A percentile compares a stretch with the other conserved stretches of the same genome.
Conservation (phyloP, 2,329 filamentous ascomycete species). For the Alternaria viburni region DNA sequence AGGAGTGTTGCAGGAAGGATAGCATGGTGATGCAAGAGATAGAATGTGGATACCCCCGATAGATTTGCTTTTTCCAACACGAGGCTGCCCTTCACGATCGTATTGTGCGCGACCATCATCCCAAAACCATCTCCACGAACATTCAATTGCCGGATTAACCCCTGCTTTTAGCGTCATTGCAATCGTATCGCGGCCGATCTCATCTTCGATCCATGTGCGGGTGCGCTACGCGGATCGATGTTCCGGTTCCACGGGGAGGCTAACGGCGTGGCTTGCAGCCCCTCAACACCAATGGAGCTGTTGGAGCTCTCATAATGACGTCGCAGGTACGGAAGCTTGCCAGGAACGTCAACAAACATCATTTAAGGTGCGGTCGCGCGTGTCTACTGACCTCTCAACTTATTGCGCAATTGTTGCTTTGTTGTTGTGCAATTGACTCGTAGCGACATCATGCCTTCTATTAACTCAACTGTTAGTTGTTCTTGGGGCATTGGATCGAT, state of each 20-base stretch:
- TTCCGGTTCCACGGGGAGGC: neutral
- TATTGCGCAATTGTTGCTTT: neutral
- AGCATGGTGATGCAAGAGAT: neutral
- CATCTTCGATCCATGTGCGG: conserved; percentile 4
- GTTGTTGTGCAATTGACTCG: neutral
- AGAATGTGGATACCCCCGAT: neutral
- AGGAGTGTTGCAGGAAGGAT: conserved; percentile 22
- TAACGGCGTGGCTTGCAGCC: conserved; percentile 5
- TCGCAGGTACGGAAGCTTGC: conserved; percentile 1
- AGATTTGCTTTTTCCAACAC: neutral
- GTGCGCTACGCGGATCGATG: conserved; percentile 1
- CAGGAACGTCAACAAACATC: neutral
- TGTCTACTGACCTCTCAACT: neutral
- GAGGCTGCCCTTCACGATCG: neutral
- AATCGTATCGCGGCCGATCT: neutral
- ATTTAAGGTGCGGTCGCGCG: neutral
- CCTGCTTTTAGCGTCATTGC: conserved; percentile 2
- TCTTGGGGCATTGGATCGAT: no score
- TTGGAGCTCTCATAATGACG: conserved; percentile 27
- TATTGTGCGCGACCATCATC: neutral
- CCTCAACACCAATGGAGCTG: conserved; percentile 19
- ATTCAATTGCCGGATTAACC: neutral
- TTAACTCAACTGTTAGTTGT: conserved; percentile 3
- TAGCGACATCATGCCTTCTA: conserved; percentile 4
- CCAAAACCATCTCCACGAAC: neutral